A percentile compares a stretch with the other conserved stretches of the same genome.
Evolutionary conservation across 305 asterid genomes (phyloP).

Genomic region (Plantago rigida): DNA sequence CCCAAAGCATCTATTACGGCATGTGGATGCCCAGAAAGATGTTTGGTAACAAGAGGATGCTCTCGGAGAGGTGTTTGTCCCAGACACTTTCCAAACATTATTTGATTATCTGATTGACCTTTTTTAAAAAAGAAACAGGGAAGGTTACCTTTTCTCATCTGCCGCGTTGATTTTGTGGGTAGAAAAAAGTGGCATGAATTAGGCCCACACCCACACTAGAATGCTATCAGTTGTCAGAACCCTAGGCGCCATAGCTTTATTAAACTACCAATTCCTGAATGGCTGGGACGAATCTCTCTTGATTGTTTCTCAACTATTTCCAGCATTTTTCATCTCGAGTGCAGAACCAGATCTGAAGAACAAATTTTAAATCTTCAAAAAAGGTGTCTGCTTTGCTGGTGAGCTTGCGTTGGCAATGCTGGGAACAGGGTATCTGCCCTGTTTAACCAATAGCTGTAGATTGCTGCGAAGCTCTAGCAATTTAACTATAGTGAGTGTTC

Average conservation of each 20-base stretch:
- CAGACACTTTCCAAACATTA: background rate
- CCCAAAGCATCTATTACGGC: background rate
- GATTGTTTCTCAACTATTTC: too few species aligned
- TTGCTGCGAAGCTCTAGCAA: too few species aligned
- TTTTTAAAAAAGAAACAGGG: background rate
- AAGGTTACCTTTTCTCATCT: background rate
- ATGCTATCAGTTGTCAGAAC: background rate
- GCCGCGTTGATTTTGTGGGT: background rate
- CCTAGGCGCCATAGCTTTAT: background rate
- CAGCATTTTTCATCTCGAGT: too few species aligned
- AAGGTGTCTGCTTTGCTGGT: too few species aligned
- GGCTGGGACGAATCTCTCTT: background rate
- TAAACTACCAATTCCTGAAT: background rate
- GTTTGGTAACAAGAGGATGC: too few species aligned
- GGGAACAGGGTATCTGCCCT: too few species aligned
- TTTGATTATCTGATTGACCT: background rate
- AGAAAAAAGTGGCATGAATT: background rate
- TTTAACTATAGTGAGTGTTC: too few species aligned
- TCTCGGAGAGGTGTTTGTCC: too few species aligned
- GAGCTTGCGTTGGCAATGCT: too few species aligned
- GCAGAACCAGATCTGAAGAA: too few species aligned
- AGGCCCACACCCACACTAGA: background rate
- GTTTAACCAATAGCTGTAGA: too few species aligned
- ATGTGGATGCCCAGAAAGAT: background rate
- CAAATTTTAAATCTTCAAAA: too few species aligned